A percentile compares a stretch with the other conserved stretches of the same genome.
Conservation (phyloP, 106 monocot species). For the Gastrodia elata region DNA sequence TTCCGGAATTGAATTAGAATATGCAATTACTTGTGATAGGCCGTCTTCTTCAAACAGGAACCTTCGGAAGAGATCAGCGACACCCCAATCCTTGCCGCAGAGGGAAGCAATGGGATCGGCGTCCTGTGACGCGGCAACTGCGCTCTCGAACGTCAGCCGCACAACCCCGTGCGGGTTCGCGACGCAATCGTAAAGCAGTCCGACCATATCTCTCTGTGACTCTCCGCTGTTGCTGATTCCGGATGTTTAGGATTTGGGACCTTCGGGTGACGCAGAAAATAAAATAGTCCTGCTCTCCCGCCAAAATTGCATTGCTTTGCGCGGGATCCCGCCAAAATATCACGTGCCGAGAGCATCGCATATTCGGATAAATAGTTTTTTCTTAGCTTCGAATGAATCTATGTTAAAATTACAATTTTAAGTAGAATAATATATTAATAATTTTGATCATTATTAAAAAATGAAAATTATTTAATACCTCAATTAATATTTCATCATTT, state of each 20-base stretch:
- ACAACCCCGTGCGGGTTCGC: conserved; percentile 81
- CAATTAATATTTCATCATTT: too few relatives aligned
- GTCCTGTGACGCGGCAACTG: conserved; percentile 24
- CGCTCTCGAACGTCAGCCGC: conserved; percentile 70
- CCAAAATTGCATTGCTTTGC: background rate
- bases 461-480: too few relatives aligned
- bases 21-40: conserved; percentile 66
- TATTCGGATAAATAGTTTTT: too few relatives aligned
- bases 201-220: conserved; percentile 56
- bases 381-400: too few relatives aligned
- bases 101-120: conserved; percentile 48
- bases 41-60: conserved; percentile 68
- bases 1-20: background rate
- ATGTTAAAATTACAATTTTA: too few relatives aligned
- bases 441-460: too few relatives aligned
- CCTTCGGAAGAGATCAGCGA: conserved; percentile 55
- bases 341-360: background rate
- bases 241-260: too few relatives aligned
- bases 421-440: too few relatives aligned
- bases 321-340: background rate
- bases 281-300: background rate
- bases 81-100: conserved; percentile 88
- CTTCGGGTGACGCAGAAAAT: background rate
- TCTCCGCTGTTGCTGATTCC: conserved; percentile 4
- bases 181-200: conserved; percentile 56